A percentile compares a stretch with the other conserved stretches of the same genome.
These are phyloP conservation scores for Bullera alba DNA, from an alignment of 768 basidiomycete species.

Conservation along the genomic window DNA sequence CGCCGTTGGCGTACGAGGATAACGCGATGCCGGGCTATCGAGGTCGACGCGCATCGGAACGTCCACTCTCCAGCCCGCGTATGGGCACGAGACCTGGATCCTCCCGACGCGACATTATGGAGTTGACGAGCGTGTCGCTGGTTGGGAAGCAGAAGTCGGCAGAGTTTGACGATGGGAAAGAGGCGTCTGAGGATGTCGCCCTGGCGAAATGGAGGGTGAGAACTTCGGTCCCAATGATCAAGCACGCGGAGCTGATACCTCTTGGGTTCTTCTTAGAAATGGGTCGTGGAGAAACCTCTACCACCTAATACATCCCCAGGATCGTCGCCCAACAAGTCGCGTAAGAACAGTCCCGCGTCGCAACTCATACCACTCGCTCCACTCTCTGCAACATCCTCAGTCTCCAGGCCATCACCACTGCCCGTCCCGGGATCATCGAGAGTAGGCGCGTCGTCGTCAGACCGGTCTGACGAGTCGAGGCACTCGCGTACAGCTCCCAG, in stretches of 20 bases:
- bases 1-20: too few species aligned
- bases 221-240: background rate
- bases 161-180: too few species aligned
- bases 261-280: constrained; percentile 19
- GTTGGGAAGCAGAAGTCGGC: too few species aligned
- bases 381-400: background rate
- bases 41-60: too few species aligned
- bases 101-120: too few species aligned
- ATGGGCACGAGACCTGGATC: too few species aligned
- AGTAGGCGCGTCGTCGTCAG: background rate
- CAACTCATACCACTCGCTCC: background rate
- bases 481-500: too few species aligned
- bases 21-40: too few species aligned
- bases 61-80: too few species aligned
- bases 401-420: background rate
- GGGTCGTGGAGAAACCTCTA: constrained; percentile 27
- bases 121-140: too few species aligned
- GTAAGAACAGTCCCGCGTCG: background rate
- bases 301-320: background rate
- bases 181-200: constrained; percentile 30
- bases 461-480: constrained; percentile 1
- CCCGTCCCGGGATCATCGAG: background rate
- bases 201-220: constrained; percentile 38
- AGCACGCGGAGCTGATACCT: background rate
- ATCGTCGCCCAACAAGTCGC: constrained; percentile 5